phyloP scores from a whole-genome alignment of 2,329 filamentous ascomycete species.

The Chalaropsis ovoidea region DNA sequence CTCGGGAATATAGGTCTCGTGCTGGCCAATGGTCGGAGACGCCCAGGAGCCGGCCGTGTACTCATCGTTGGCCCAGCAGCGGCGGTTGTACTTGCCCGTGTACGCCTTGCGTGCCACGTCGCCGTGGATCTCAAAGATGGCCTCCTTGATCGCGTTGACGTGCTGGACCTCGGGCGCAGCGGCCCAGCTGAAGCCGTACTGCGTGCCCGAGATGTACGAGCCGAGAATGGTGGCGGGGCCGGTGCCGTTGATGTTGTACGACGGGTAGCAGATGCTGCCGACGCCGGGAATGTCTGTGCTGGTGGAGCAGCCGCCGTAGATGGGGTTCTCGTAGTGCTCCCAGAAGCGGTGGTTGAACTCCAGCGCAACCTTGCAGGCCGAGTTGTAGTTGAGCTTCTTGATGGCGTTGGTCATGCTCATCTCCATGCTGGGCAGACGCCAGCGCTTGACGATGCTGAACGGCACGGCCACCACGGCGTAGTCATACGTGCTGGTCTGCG shows the following conservation, averaged over 20 bases:
- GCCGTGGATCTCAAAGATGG: conserved; percentile 58
- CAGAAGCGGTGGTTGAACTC: conserved; percentile 57
- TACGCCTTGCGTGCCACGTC: conserved; percentile 38
- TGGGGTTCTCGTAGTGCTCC: conserved; percentile 43
- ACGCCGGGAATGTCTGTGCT: conserved; percentile 48
- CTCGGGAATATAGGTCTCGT: conserved; percentile 60
- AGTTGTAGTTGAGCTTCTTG: conserved; percentile 37
- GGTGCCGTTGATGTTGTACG: conserved; percentile 54
- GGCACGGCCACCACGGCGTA: conserved; percentile 57
- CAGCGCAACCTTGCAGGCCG: conserved; percentile 51
- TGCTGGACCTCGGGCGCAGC: conserved; percentile 49
- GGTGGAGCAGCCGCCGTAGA: conserved; percentile 53
- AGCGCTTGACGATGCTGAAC: conserved; percentile 53
- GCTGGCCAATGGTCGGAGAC: conserved; percentile 50
- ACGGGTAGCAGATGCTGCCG: conserved; percentile 55
- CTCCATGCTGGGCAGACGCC: conserved; percentile 44
- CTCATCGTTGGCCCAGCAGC: conserved; percentile 56
- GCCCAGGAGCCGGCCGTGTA: conserved; percentile 55
- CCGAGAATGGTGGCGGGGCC: conserved; percentile 53
- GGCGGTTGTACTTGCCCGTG: conserved; percentile 54
- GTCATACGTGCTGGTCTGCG: conserved; percentile 47
- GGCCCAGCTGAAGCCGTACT: conserved; percentile 34
- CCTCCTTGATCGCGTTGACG: conserved; percentile 51
- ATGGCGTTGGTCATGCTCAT: conserved; percentile 41
- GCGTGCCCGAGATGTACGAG: conserved; percentile 44